A percentile compares a stretch with the other conserved stretches of the same genome.
Conservation (phyloP, 129 eudicot species). For the Artemisia argyi region DNA sequence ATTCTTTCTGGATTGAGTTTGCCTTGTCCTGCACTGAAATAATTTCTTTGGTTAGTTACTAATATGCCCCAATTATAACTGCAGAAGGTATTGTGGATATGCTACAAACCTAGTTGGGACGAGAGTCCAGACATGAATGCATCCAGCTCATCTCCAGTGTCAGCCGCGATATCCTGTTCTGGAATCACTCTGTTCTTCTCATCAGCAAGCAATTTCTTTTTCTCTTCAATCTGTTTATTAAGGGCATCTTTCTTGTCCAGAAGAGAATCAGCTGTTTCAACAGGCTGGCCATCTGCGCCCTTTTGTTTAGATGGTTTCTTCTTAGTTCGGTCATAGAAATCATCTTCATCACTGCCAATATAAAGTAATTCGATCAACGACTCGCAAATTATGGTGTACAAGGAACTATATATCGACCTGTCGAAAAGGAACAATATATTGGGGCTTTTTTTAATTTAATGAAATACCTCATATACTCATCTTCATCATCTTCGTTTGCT, state of each 20-base stretch:
- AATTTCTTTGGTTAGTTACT: not conserved
- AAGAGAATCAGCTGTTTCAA: constrained; percentile 95
- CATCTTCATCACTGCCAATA: constrained; percentile 82
- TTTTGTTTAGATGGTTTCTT: constrained; percentile 55
- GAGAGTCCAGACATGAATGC: constrained; percentile 2
- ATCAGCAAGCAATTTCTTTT: constrained; percentile 49
- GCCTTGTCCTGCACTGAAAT: constrained; percentile 62
- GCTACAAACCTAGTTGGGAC: not conserved
- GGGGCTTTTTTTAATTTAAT: not conserved
- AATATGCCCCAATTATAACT: not conserved
- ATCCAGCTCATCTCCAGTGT: constrained; percentile 80
- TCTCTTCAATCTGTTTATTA: constrained; percentile 67
- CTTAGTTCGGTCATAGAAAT: constrained; percentile 87
- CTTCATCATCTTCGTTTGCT: constrained; percentile 67
- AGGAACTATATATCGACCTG: too few relatives aligned
- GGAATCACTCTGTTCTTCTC: constrained; percentile 51
- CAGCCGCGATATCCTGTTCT: constrained; percentile 38
- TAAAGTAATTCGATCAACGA: too few relatives aligned
- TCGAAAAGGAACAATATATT: not conserved
- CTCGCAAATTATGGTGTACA: too few relatives aligned
- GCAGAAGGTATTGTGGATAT: too few relatives aligned
- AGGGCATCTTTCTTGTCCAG: constrained; percentile 74
- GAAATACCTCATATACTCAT: constrained; percentile 68
- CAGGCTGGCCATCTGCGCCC: constrained; percentile 53
- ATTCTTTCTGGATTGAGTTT: not conserved